These are phyloP conservation scores for Chrysophaeum taylorii DNA, from an alignment of 352 stramenopile genomes.

Conservation along the genomic window DNA sequence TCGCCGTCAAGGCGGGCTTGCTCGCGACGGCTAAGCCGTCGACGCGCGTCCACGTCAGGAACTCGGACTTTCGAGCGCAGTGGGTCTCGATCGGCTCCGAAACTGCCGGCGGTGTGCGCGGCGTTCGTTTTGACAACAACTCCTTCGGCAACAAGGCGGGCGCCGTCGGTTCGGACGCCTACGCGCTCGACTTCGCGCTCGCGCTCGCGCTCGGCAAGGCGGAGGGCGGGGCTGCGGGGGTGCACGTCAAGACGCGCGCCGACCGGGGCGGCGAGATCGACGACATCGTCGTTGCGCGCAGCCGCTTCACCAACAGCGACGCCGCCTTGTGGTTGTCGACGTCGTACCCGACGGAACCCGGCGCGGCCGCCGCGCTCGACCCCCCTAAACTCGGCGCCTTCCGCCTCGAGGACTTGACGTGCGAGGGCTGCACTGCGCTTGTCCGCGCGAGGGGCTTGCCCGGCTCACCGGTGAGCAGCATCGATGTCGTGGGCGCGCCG, in stretches of 20 bases:
- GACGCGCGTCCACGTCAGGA: neutral
- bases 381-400: neutral
- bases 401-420: neutral
- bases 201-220: too few relatives aligned
- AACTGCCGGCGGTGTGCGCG: neutral
- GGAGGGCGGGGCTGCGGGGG: too few relatives aligned
- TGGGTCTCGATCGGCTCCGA: neutral
- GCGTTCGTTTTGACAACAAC: neutral
- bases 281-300: too few relatives aligned
- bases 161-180: neutral
- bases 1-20: conserved; percentile 8
- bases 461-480: neutral
- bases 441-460: neutral
- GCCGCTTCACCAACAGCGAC: too few relatives aligned
- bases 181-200: neutral
- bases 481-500: neutral
- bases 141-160: neutral
- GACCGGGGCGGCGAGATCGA: too few relatives aligned
- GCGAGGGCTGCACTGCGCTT: neutral
- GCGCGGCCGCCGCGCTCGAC: neutral
- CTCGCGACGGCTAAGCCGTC: neutral
- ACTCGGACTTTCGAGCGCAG: neutral
- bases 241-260: too few relatives aligned
- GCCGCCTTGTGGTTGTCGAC: neutral
- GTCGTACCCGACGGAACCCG: neutral